Conservation (phyloP, 495 filamentous ascomycete genomes). For the Penicillium tannophilum region DNA sequence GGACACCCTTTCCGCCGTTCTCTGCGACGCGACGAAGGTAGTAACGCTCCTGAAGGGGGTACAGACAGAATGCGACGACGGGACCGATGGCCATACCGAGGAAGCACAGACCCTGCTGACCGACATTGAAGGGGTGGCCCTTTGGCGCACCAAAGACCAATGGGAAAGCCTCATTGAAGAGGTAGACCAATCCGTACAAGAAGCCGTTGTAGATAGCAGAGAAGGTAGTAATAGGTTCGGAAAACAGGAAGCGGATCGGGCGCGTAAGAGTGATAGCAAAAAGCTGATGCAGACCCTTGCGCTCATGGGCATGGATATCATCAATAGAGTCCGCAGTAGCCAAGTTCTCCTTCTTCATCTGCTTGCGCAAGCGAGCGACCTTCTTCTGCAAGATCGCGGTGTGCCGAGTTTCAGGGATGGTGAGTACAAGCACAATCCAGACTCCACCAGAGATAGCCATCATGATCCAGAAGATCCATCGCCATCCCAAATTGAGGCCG, state of each 20-base stretch:
- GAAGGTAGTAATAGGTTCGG: conserved; percentile 56
- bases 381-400: conserved; percentile 53
- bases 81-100: conserved; percentile 47
- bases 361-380: conserved; percentile 47
- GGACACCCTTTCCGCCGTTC: conserved; percentile 45
- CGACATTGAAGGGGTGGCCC: conserved; percentile 45
- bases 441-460: conserved; percentile 48
- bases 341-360: conserved; percentile 56
- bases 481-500: conserved; percentile 38
- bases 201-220: conserved; percentile 62
- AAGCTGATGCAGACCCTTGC: conserved; percentile 58
- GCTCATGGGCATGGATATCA: conserved; percentile 37
- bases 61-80: conserved; percentile 40
- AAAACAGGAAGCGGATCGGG: conserved; percentile 51
- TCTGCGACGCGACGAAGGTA: conserved; percentile 48
- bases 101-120: conserved; percentile 41
- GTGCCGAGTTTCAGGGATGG: conserved; percentile 49
- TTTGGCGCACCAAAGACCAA: conserved; percentile 45
- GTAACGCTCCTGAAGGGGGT: conserved; percentile 48
- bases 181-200: conserved; percentile 67
- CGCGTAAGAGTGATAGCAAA: conserved; percentile 55
- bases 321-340: conserved; percentile 43
- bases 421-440: conserved; percentile 42
- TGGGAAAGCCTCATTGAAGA: conserved; percentile 55
- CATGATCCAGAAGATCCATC: conserved; percentile 49